phyloP scores from a whole-genome alignment of 192 early-diverging fungal genomes.

The Coemansia umbellata region DNA sequence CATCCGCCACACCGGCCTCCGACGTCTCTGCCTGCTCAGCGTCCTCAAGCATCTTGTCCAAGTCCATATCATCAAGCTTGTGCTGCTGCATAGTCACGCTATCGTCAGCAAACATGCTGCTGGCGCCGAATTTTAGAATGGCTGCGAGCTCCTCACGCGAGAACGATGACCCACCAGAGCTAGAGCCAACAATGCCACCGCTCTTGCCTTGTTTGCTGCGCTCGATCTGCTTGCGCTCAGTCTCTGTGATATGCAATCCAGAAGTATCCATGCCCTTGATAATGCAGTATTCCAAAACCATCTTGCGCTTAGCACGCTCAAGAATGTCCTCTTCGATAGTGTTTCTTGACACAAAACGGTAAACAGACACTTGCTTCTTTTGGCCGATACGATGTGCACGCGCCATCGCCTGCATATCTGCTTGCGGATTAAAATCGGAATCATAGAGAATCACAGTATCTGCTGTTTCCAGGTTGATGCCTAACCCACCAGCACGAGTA shows the following conservation, averaged over 20 bases:
- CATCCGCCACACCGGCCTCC: constrained; percentile 68
- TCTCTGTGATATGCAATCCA: constrained; percentile 62
- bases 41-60: constrained; percentile 95
- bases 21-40: constrained; percentile 88
- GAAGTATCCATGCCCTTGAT: constrained; percentile 99
- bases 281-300: constrained; percentile 99
- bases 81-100: constrained; percentile 56
- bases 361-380: constrained; percentile 95
- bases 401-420: constrained; percentile 96
- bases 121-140: constrained; percentile 97
- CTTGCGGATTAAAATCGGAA: constrained; percentile 94
- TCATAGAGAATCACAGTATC: constrained; percentile 98
- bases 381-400: constrained; percentile 98
- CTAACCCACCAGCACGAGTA: constrained; percentile 96
- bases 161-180: constrained; percentile 54
- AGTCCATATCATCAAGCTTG: constrained; percentile 88
- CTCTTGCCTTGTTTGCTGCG: constrained; percentile 44
- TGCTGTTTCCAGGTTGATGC: constrained; percentile 94
- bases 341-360: constrained; percentile 94
- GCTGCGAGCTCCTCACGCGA: constrained; percentile 86
- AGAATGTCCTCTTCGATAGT: constrained; percentile 98
- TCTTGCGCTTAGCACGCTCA: constrained; percentile 98
- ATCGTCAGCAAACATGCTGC: constrained; percentile 89
- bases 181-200: constrained; percentile 21
- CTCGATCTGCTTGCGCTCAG: constrained; percentile 53